Conservation (phyloP, 192 early-diverging fungal genomes). For the Entrophospora sp. region DNA sequence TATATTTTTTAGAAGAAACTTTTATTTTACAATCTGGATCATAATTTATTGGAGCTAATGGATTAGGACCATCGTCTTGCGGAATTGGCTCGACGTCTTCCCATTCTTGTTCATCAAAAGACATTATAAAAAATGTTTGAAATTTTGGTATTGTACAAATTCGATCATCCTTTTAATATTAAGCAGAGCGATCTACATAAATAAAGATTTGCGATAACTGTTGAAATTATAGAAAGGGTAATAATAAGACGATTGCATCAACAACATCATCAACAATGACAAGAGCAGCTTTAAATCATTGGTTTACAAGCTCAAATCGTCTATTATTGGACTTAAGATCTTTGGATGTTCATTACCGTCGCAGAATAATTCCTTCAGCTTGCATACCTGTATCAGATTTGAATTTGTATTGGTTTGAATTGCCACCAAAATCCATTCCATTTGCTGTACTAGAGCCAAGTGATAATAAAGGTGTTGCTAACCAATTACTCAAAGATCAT, state of each 20-base stretch:
- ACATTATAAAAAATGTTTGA: not conserved
- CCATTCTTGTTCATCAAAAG: not conserved
- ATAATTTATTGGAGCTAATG: slow-evolving; percentile 75
- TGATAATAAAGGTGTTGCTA: not conserved
- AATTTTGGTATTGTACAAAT: not conserved
- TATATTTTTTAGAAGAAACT: no score
- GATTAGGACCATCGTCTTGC: slow-evolving; percentile 73
- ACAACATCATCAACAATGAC: no score
- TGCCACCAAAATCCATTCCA: slow-evolving; percentile 30
- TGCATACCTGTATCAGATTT: slow-evolving; percentile 29
- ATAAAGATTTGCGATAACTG: no score
- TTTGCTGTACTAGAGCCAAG: slow-evolving; percentile 31
- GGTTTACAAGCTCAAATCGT: not conserved
- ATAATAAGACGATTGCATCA: no score
- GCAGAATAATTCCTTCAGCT: slow-evolving; percentile 27
- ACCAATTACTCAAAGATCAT: slow-evolving; percentile 20
- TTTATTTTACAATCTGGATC: slow-evolving; percentile 70
- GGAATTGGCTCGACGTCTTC: slow-evolving; percentile 60
- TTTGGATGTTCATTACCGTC: not conserved
- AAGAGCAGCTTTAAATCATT: not conserved
- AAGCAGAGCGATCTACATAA: no score
- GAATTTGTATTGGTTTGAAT: slow-evolving; percentile 22
- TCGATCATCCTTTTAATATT: no score
- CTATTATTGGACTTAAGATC: slow-evolving; percentile 30
- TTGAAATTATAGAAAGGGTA: no score